A percentile compares a stretch with the other conserved stretches of the same genome.
Conservation (phyloP, 805 yeast species). For the Candida sithepensis region DNA sequence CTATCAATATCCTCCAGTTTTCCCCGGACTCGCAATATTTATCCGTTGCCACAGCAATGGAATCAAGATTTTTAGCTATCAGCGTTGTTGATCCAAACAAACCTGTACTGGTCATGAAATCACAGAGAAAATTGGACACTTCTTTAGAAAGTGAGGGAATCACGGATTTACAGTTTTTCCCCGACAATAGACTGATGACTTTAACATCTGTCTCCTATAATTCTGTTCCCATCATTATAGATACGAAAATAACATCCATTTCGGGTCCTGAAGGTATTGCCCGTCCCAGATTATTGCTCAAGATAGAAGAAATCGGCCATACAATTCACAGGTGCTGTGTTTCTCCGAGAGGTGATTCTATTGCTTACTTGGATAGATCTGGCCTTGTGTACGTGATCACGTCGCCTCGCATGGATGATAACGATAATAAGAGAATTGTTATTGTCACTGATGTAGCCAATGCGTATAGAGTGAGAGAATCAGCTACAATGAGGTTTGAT, state of each 20-base stretch:
- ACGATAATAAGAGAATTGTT: slow-evolving; percentile 56
- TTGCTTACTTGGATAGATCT: slow-evolving; percentile 74
- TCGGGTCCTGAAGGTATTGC: slow-evolving; percentile 41
- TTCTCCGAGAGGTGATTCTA: slow-evolving; percentile 83
- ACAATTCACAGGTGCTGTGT: slow-evolving; percentile 68
- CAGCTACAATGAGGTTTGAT: slow-evolving; percentile 77
- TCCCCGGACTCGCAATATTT: slow-evolving; percentile 68
- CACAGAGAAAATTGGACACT: slow-evolving; percentile 58
- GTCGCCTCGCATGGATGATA: slow-evolving; percentile 53
- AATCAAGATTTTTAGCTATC: slow-evolving; percentile 75
- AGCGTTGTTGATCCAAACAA: slow-evolving; percentile 59
- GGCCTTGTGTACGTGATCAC: slow-evolving; percentile 72
- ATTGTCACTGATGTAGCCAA: slow-evolving; percentile 75
- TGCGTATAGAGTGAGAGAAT: slow-evolving; percentile 66
- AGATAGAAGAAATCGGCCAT: slow-evolving; percentile 78
- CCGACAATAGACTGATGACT: slow-evolving; percentile 54
- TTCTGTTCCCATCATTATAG: slow-evolving; percentile 65
- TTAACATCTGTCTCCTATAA: slow-evolving; percentile 57
- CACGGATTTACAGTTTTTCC: slow-evolving; percentile 73
- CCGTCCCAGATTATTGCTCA: slow-evolving; percentile 56
- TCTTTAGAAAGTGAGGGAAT: slow-evolving; percentile 84
- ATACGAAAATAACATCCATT: slow-evolving; percentile 52
- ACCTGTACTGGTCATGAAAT: slow-evolving; percentile 67
- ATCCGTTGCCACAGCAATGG: slow-evolving; percentile 73
- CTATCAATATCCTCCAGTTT: slow-evolving; percentile 69